These are phyloP conservation scores for Monosporozyma siamensis DNA, from an alignment of 805 yeast species.

Conservation along the genomic window DNA sequence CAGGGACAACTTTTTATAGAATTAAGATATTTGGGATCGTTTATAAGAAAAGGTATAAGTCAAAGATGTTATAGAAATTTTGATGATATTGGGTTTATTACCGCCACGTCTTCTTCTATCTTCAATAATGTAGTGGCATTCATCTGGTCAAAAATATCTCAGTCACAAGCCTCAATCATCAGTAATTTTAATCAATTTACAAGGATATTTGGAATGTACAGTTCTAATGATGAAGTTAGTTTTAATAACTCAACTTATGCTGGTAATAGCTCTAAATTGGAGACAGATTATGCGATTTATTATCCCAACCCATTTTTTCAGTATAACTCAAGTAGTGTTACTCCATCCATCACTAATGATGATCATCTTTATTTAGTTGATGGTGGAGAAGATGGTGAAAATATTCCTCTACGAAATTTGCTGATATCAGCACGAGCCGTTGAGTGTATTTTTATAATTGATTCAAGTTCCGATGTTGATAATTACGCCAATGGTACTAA, in stretches of 20 bases:
- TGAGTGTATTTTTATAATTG: conserved; percentile 57
- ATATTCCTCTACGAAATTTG: conserved; percentile 59
- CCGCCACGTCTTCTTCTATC: conserved; percentile 56
- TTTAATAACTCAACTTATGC: background rate
- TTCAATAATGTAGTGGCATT: conserved; percentile 47
- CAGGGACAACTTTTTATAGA: conserved; percentile 39
- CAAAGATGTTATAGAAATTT: conserved; percentile 40
- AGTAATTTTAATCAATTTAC: conserved; percentile 29
- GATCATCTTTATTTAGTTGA: conserved; percentile 46
- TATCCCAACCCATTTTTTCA: conserved; percentile 54
- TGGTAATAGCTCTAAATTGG: background rate
- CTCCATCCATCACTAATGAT: conserved; percentile 21
- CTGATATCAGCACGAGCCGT: conserved; percentile 50
- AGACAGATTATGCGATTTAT: conserved; percentile 45
- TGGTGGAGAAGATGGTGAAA: conserved; percentile 74
- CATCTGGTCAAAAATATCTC: conserved; percentile 34
- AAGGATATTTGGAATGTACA: conserved; percentile 18
- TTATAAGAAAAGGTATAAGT: conserved; percentile 37
- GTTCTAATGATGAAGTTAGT: background rate
- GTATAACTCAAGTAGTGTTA: conserved; percentile 13
- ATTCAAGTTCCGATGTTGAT: conserved; percentile 42
- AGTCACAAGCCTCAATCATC: conserved; percentile 28
- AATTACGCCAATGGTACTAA: conserved; percentile 57
- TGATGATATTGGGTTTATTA: conserved; percentile 51
- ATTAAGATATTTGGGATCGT: conserved; percentile 45